Evolutionary conservation across 2,329 filamentous ascomycete genomes (phyloP).

Genomic region (Xylaria sp.): DNA sequence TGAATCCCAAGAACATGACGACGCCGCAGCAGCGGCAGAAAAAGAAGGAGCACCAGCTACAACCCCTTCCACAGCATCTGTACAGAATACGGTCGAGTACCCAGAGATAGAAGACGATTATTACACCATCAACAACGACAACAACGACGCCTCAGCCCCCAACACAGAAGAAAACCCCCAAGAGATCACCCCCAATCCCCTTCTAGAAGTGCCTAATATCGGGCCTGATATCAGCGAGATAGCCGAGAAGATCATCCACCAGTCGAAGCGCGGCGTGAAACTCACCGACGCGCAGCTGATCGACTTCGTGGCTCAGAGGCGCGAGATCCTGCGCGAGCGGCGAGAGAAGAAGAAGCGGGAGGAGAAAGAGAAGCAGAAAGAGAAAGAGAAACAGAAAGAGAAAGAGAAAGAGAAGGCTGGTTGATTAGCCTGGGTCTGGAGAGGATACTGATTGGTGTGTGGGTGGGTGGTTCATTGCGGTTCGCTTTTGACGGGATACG

Average conservation of each 20-base stretch:
- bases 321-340: not conserved
- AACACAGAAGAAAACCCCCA: not conserved
- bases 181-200: not conserved
- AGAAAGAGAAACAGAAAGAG: too few species aligned
- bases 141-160: too few species aligned
- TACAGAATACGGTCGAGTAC: not conserved
- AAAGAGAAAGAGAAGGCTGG: too few species aligned
- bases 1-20: not conserved
- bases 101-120: conserved; percentile 6
- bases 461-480: too few species aligned
- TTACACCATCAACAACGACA: not conserved
- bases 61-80: too few species aligned
- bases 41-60: not conserved
- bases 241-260: conserved; percentile 6
- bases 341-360: too few species aligned
- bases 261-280: conserved; percentile 8
- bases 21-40: not conserved
- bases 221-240: not conserved
- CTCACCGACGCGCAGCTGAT: conserved; percentile 15
- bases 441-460: too few species aligned
- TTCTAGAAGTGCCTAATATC: not conserved
- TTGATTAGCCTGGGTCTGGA: too few species aligned
- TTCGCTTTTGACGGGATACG: too few species aligned
- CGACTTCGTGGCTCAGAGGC: not conserved
- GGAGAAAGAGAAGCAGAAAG: too few species aligned